phyloP scores from a whole-genome alignment of 1,284 basidiomycete genomes.

The Cutaneotrichosporon cutaneum region DNA sequence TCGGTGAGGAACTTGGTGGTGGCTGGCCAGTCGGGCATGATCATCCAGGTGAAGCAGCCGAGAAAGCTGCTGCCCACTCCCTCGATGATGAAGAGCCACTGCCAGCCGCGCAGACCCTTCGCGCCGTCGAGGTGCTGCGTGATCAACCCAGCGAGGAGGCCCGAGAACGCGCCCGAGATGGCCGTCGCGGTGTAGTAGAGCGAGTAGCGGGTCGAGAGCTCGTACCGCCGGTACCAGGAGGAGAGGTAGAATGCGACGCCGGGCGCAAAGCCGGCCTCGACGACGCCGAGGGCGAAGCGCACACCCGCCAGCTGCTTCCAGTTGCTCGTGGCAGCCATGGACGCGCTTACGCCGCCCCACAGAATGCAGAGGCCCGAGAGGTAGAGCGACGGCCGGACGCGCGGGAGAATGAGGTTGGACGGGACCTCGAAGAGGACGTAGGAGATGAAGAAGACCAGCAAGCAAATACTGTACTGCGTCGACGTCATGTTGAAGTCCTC shows the following conservation, averaged over 20 bases:
- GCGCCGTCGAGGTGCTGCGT: conserved; percentile 47
- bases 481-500: conserved; percentile 46
- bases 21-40: conserved; percentile 51
- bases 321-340: conserved; percentile 41
- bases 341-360: conserved; percentile 46
- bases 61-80: conserved; percentile 42
- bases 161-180: conserved; percentile 52
- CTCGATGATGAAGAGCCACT: conserved; percentile 51
- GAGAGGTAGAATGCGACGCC: conserved; percentile 36
- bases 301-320: conserved; percentile 43
- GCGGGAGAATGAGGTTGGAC: conserved; percentile 38
- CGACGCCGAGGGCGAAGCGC: conserved; percentile 36
- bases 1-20: conserved; percentile 54
- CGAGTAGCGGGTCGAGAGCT: conserved; percentile 28
- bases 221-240: conserved; percentile 27
- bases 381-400: conserved; percentile 44
- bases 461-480: conserved; percentile 46
- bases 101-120: conserved; percentile 48
- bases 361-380: conserved; percentile 36
- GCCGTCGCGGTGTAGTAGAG: conserved; percentile 53
- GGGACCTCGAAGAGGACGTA: conserved; percentile 46
- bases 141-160: conserved; percentile 53
- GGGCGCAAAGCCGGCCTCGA: conserved; percentile 47
- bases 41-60: conserved; percentile 38
- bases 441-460: conserved; percentile 41